phyloP scores from a whole-genome alignment of 108 stramenopile species.

The Cylindrotheca closterium region DNA sequence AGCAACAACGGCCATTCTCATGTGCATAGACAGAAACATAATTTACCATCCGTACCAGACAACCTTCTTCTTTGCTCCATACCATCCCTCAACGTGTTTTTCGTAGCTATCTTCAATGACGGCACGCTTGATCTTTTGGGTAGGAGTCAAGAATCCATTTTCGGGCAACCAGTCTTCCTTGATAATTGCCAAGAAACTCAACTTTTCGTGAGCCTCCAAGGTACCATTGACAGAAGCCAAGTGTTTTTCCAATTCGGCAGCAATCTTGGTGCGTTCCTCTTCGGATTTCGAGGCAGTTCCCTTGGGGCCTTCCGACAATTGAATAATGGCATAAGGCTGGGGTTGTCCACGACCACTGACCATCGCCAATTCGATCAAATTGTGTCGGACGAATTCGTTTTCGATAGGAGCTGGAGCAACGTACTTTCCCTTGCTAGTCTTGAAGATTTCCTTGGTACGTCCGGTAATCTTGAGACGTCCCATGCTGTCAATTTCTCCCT shows the following conservation, averaged over 20 bases:
- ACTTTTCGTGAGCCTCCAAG: constrained; percentile 62
- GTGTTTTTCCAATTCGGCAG: constrained; percentile 50
- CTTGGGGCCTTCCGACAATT: constrained; percentile 58
- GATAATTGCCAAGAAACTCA: constrained; percentile 67
- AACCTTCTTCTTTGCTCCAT: constrained; percentile 63
- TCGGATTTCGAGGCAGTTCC: constrained; percentile 34
- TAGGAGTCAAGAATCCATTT: constrained; percentile 80
- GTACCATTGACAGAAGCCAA: constrained; percentile 50
- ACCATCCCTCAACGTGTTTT: constrained; percentile 65
- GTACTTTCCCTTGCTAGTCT: constrained; percentile 82
- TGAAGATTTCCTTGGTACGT: constrained; percentile 85
- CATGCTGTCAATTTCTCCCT: constrained; percentile 70
- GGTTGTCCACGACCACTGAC: constrained; percentile 67
- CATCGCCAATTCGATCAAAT: constrained; percentile 63
- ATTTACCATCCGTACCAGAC: constrained; percentile 39
- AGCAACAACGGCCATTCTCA: too few relatives aligned
- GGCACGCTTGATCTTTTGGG: constrained; percentile 76
- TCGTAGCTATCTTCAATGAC: constrained; percentile 69
- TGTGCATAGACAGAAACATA: background rate
- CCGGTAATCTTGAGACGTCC: constrained; percentile 88
- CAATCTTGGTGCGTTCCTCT: constrained; percentile 46
- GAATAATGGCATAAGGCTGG: constrained; percentile 61
- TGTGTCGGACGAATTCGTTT: constrained; percentile 52
- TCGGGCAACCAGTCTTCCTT: constrained; percentile 84
- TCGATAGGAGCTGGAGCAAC: constrained; percentile 83